A percentile compares a stretch with the other conserved stretches of the same genome.
Conservation (phyloP, 2,329 filamentous ascomycete species). For the Aspergillus eucalypticola region DNA sequence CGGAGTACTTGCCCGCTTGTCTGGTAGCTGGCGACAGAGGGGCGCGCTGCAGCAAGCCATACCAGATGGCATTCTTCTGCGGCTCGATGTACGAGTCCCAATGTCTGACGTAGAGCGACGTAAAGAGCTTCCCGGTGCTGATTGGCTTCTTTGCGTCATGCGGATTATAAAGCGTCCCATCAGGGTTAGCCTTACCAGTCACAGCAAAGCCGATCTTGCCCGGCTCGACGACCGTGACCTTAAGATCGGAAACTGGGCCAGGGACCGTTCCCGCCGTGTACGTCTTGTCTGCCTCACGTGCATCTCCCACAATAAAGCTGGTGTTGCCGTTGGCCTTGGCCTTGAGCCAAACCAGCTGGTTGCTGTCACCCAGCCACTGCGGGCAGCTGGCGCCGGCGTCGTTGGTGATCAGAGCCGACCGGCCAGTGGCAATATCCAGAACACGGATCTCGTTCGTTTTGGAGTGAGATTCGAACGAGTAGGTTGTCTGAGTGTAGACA, state of each 20-base stretch:
- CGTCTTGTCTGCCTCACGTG: slow-evolving; percentile 40
- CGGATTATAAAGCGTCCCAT: slow-evolving; percentile 52
- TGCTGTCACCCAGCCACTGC: slow-evolving; percentile 47
- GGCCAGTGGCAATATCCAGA: slow-evolving; percentile 44
- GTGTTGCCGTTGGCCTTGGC: slow-evolving; percentile 49
- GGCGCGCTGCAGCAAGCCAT: slow-evolving; percentile 47
- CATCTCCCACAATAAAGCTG: slow-evolving; percentile 47
- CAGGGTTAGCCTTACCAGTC: slow-evolving; percentile 48
- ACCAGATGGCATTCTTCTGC: slow-evolving; percentile 53
- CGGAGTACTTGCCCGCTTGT: slow-evolving; percentile 39
- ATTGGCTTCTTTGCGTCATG: slow-evolving; percentile 50
- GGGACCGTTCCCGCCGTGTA: slow-evolving; percentile 50
- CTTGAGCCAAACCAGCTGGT: slow-evolving; percentile 51
- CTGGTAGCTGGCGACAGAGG: slow-evolving; percentile 39
- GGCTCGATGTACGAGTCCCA: slow-evolving; percentile 55
- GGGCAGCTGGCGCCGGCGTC: slow-evolving; percentile 48
- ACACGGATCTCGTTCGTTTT: slow-evolving; percentile 50
- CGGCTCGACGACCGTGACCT: slow-evolving; percentile 43
- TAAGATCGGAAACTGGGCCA: slow-evolving; percentile 49
- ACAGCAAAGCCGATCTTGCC: slow-evolving; percentile 50
- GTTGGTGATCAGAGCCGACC: slow-evolving; percentile 45
- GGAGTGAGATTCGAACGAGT: slow-evolving; percentile 52
- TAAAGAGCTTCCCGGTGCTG: slow-evolving; percentile 52
- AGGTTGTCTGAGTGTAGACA: slow-evolving; percentile 51
- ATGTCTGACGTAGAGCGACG: slow-evolving; percentile 54